phyloP scores from a whole-genome alignment of 257 asterid species.

The Sherardia arvensis region DNA sequence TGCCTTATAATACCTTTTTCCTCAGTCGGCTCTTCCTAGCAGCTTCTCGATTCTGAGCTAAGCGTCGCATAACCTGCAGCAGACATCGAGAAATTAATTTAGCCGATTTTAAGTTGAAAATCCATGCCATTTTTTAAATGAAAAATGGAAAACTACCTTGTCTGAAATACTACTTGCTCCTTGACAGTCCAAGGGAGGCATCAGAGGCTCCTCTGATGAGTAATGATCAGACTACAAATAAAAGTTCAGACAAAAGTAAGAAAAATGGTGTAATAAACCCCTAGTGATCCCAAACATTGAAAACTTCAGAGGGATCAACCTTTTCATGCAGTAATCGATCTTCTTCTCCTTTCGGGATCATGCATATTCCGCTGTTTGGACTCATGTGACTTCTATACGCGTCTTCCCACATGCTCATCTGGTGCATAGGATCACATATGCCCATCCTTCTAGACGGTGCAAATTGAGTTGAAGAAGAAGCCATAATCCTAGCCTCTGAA shows the following conservation, averaged over 20 bases:
- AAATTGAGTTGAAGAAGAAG: constrained; percentile 63
- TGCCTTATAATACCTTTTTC: constrained; percentile 50
- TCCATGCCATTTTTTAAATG: background rate
- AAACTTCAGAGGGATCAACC: constrained; percentile 27
- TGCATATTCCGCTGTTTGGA: constrained; percentile 34
- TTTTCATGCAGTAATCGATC: constrained; percentile 35
- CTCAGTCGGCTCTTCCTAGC: constrained; percentile 82
- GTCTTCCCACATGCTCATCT: constrained; percentile 79
- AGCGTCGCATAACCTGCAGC: constrained; percentile 59
- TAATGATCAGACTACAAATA: constrained; percentile 38
- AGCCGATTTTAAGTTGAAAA: background rate
- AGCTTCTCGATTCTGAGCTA: constrained; percentile 95
- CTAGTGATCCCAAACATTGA: background rate
- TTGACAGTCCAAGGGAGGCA: constrained; percentile 44
- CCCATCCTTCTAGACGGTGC: constrained; percentile 66
- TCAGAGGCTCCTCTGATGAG: constrained; percentile 49
- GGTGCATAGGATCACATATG: constrained; percentile 57
- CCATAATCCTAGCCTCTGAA: constrained; percentile 40
- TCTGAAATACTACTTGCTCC: constrained; percentile 43
- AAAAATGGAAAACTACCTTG: constrained; percentile 34
- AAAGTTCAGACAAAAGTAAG: background rate
- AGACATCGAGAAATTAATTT: background rate
- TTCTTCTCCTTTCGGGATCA: constrained; percentile 33
- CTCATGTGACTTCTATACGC: constrained; percentile 41
- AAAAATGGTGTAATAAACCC: background rate